phyloP scores from a whole-genome alignment of 2,329 filamentous ascomycete genomes.

The Colletotrichum siamense region DNA sequence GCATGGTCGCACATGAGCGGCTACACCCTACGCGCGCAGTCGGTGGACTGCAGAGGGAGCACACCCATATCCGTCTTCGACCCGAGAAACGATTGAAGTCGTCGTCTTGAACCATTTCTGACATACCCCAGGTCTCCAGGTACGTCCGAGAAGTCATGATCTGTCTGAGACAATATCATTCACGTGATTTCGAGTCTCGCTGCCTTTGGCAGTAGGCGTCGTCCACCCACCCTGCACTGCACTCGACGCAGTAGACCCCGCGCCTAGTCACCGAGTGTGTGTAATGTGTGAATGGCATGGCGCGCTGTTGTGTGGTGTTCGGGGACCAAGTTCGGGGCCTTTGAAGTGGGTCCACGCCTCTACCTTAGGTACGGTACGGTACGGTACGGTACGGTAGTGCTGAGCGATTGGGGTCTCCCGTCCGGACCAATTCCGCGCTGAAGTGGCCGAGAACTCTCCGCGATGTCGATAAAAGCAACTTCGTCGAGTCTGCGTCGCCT shows the following conservation, averaged over 20 bases:
- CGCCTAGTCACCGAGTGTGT: not conserved
- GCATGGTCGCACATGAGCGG: not conserved
- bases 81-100: not conserved
- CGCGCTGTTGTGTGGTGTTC: not conserved
- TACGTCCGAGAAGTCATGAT: not conserved
- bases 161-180: not conserved
- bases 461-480: not conserved
- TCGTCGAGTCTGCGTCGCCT: not conserved
- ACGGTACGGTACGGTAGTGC: not conserved
- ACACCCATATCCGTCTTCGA: not conserved
- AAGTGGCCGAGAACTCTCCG: conserved; percentile 19
- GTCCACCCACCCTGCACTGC: not conserved
- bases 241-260: not conserved
- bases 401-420: not conserved
- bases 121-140: not conserved
- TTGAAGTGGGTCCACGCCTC: not conserved
- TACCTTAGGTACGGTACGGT: not conserved
- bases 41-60: not conserved
- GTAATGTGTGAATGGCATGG: not conserved
- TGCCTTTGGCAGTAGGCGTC: not conserved
- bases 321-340: not conserved
- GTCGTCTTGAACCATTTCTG: not conserved
- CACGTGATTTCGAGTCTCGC: conserved; percentile 1
- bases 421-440: not conserved
- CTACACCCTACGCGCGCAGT: not conserved